Conservation (phyloP, 768 basidiomycete genomes). For the Tricholoma sp. region DNA sequence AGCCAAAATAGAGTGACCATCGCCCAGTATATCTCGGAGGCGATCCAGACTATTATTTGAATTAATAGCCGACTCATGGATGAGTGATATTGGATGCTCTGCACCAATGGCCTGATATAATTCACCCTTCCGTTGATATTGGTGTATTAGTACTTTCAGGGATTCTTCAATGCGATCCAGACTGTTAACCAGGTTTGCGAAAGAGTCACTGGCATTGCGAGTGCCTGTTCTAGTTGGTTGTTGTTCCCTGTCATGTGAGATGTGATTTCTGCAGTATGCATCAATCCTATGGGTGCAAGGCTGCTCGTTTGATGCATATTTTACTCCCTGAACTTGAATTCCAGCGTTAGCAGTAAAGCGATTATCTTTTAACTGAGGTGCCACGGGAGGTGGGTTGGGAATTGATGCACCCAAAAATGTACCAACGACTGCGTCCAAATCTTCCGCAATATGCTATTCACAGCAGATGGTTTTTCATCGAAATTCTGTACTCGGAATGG, state of each 20-base stretch:
- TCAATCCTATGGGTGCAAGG: neutral
- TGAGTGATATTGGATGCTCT: neutral
- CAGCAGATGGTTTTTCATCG: neutral
- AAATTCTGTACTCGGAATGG: neutral
- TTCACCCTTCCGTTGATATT: neutral
- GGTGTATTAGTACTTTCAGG: neutral
- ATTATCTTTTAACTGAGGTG: neutral
- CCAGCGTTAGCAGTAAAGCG: neutral
- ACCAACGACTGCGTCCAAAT: neutral
- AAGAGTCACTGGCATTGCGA: neutral
- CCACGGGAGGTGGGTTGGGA: neutral
- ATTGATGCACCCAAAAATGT: neutral
- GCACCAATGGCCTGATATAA: neutral
- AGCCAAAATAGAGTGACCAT: neutral
- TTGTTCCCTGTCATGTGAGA: neutral
- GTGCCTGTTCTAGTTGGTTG: neutral
- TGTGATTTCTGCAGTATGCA: neutral
- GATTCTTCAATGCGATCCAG: neutral
- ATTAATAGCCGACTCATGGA: neutral
- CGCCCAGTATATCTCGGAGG: neutral
- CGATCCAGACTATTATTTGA: neutral
- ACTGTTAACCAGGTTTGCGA: neutral
- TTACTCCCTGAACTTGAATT: neutral
- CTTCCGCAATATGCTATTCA: neutral
- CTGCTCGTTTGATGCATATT: neutral